These are phyloP conservation scores for Fraxinus pennsylvanica DNA, from an alignment of 257 asterid genomes.

Conservation along the genomic window DNA sequence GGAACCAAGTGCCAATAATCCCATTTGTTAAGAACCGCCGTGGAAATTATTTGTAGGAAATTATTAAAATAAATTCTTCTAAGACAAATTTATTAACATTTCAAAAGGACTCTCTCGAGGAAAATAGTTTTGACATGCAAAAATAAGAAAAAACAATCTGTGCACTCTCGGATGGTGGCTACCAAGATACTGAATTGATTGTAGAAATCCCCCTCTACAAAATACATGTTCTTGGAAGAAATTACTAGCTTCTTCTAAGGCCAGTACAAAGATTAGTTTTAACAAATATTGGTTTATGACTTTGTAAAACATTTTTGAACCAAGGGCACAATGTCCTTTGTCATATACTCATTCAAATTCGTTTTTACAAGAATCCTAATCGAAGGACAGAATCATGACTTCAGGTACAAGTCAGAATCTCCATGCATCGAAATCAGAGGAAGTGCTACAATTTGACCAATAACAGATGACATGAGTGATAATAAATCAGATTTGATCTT, in stretches of 20 bases:
- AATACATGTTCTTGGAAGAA: slow-evolving; percentile 8
- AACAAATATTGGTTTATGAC: neutral
- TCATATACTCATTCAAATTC: too few relatives aligned
- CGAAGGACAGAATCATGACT: neutral
- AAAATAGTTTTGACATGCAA: slow-evolving; percentile 13
- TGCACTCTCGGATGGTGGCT: neutral
- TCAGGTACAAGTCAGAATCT: neutral
- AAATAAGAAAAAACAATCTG: neutral
- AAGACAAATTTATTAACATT: neutral
- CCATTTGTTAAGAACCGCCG: neutral
- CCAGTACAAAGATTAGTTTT: neutral
- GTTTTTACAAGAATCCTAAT: neutral
- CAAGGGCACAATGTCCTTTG: too few relatives aligned
- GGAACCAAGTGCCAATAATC: neutral
- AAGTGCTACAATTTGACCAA: neutral
- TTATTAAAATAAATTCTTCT: slow-evolving; percentile 2
- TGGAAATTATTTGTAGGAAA: neutral
- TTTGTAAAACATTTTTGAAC: neutral
- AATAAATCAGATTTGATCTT: neutral
- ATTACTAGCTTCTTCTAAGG: slow-evolving; percentile 12
- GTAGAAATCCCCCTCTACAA: slow-evolving; percentile 4
- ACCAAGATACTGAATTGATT: neutral
- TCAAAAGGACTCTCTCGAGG: neutral
- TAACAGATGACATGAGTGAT: neutral
- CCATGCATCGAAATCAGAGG: neutral